A percentile compares a stretch with the other conserved stretches of the same genome.
Conservation (phyloP, 2,329 filamentous ascomycete species). For the Curvularia lunata region DNA sequence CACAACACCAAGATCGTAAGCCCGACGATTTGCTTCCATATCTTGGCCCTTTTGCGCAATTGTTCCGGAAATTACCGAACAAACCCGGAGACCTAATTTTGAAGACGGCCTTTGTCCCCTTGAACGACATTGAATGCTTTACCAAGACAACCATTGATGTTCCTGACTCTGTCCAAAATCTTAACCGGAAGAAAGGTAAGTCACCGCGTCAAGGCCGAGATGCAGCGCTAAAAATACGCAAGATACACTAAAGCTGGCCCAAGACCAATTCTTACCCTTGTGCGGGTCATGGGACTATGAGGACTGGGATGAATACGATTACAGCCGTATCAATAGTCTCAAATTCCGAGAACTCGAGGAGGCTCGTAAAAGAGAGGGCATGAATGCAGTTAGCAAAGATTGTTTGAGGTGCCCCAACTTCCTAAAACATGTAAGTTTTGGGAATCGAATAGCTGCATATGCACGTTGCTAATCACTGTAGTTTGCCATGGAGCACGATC, state of each 20-base stretch:
- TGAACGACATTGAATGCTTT: constrained; percentile 83
- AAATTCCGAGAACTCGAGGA: constrained; percentile 79
- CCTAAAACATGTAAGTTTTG: constrained; percentile 79
- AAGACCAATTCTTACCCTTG: constrained; percentile 71
- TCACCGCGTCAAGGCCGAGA: constrained; percentile 33
- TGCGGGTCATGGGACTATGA: constrained; percentile 76
- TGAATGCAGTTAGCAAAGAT: constrained; percentile 67
- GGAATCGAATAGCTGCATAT: neutral
- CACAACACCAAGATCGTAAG: constrained; percentile 71
- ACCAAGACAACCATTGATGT: constrained; percentile 70
- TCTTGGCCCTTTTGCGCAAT: constrained; percentile 70
- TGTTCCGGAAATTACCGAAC: constrained; percentile 72
- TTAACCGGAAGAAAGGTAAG: constrained; percentile 59
- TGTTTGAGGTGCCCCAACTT: constrained; percentile 78
- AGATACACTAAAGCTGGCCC: constrained; percentile 64
- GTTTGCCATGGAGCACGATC: constrained; percentile 95
- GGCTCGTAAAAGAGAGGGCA: constrained; percentile 69
- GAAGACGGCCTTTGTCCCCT: constrained; percentile 71
- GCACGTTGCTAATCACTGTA: constrained; percentile 46
- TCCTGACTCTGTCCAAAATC: constrained; percentile 50
- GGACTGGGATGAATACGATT: constrained; percentile 84
- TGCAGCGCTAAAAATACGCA: constrained; percentile 11
- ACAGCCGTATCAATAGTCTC: constrained; percentile 81
- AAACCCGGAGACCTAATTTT: constrained; percentile 70
- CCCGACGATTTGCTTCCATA: constrained; percentile 89